Evolutionary conservation across 2,329 filamentous ascomycete genomes (phyloP).

Genomic region (Epichloe bromicola): DNA sequence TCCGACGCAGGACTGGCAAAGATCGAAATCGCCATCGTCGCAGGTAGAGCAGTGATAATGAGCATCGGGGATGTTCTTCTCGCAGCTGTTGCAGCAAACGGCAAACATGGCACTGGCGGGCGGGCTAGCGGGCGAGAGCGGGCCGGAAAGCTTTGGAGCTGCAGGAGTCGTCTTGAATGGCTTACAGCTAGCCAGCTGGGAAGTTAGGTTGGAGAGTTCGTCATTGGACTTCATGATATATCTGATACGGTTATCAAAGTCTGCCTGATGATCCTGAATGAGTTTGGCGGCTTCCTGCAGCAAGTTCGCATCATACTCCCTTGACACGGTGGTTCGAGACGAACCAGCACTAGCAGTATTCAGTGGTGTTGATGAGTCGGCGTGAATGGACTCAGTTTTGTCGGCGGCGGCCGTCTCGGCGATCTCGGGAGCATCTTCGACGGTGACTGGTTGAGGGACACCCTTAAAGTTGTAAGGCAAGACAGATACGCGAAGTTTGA

Average conservation of each 20-base stretch:
- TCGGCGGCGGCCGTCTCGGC: slow-evolving; percentile 16
- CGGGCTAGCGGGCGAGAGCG: background rate
- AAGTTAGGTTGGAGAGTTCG: slow-evolving; percentile 5
- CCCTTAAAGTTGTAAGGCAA: slow-evolving; percentile 20
- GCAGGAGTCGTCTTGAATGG: background rate
- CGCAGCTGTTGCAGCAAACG: slow-evolving; percentile 90
- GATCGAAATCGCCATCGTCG: slow-evolving; percentile 85
- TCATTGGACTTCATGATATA: slow-evolving; percentile 14
- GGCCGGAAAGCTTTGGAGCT: background rate
- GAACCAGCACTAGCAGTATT: slow-evolving; percentile 3
- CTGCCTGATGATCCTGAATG: slow-evolving; percentile 11
- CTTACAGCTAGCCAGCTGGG: slow-evolving; percentile 2
- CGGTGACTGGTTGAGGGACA: slow-evolving; percentile 29
- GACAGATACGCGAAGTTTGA: slow-evolving; percentile 66
- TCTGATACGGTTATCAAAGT: slow-evolving; percentile 16
- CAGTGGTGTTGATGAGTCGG: slow-evolving; percentile 9
- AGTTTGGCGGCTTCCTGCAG: slow-evolving; percentile 16
- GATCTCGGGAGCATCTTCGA: slow-evolving; percentile 36
- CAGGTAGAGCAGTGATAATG: slow-evolving; percentile 95
- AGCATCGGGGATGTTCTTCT: slow-evolving; percentile 59
- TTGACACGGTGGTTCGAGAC: slow-evolving; percentile 12
- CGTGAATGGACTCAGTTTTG: background rate
- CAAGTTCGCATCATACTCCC: slow-evolving; percentile 14
- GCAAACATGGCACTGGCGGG: slow-evolving; percentile 40
- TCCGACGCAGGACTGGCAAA: slow-evolving; percentile 70